Base-by-base conservation (phyloP, 2,329 filamentous ascomycete genomes). In the Calycina marina region DNA sequence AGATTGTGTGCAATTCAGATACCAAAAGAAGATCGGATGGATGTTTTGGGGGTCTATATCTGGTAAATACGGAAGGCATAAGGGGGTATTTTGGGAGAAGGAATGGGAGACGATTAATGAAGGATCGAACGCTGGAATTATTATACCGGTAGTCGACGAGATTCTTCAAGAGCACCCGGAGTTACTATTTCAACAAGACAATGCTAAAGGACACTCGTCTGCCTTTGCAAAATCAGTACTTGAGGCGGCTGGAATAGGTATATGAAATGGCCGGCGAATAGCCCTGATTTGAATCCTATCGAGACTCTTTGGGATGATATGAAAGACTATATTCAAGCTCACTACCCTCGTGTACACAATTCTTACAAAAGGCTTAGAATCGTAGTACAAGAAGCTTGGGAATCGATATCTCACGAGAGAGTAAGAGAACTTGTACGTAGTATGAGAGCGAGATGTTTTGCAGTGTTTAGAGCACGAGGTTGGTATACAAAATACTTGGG, bases 281-380 rank as follows among this genome's bases (percentile, higher is more conserved):
- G 36, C 6, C 39, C 39, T 15, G 41, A 44, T 34, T 32, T 44
- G 5, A 40, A 36, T 28, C 35, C 35, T 18, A 46, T 44, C 18
- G 30, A 42, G 30, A 40, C 29, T 16, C 18, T 45, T 6, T 43
- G 28, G 40, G 18, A 43, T 33, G 6, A 17, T 11, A 43, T 42
- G 18, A 45, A 46, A 35, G 32, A 42, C 14, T 41, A 42, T 36
- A 41, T 41, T 15, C 27, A 44, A 29, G 18, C 34, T 20, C 15
- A 38, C 11, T 35, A 40, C 31, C 40, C 32, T 26, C 5, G 38
- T 4, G 30, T 41, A 9, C 15, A 41, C 26, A 32, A 37, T 3
- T 35, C 24, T 20, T 42, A 43, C 30, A 31, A 32, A 25, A 28
- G 31, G 16, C 12, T 46, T 12, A 30, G 35, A 14, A n/a, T n/a